Percentiles rank a stretch among this genome's conserved stretches.
These are phyloP conservation scores for Hymenoscyphus albidus DNA, from an alignment of 2,329 filamentous ascomycete species.

Conservation along the genomic window DNA sequence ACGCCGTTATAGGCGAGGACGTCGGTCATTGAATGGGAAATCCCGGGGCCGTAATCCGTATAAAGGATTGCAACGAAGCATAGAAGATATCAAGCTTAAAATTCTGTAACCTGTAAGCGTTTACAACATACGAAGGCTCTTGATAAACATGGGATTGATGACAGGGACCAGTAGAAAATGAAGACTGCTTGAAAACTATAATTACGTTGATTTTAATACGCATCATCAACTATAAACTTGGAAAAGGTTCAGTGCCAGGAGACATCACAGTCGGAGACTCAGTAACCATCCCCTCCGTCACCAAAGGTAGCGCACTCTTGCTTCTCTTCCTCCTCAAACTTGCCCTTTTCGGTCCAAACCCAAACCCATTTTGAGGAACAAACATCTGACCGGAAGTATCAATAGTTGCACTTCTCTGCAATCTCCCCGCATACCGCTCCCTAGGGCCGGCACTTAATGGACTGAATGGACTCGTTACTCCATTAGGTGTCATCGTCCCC, in stretches of 20 bases:
- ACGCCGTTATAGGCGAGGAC: too few relatives aligned
- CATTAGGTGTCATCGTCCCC: conserved; percentile 1
- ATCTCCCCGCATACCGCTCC: neutral
- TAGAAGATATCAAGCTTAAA: too few relatives aligned
- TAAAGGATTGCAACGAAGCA: too few relatives aligned
- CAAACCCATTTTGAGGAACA: neutral
- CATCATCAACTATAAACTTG: neutral
- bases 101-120: too few relatives aligned
- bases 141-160: too few relatives aligned
- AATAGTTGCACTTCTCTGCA: conserved; percentile 9
- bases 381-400: conserved; percentile 9
- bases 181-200: neutral
- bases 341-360: conserved; percentile 7
- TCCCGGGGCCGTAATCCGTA: too few relatives aligned
- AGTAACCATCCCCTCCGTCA: conserved; percentile 3
- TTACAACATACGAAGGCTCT: too few relatives aligned
- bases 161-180: too few relatives aligned
- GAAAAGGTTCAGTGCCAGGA: conserved; percentile 9
- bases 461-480: neutral
- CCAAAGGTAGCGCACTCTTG: conserved; percentile 4
- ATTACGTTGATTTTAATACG: conserved; percentile 3
- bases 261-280: neutral
- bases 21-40: too few relatives aligned
- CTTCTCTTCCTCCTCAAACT: conserved; percentile 16
- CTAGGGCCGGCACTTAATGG: neutral